Percentiles rank a stretch among this genome's conserved stretches.
Conservation (phyloP, 306 rosid genomes). For the Dryas alaskensis region DNA sequence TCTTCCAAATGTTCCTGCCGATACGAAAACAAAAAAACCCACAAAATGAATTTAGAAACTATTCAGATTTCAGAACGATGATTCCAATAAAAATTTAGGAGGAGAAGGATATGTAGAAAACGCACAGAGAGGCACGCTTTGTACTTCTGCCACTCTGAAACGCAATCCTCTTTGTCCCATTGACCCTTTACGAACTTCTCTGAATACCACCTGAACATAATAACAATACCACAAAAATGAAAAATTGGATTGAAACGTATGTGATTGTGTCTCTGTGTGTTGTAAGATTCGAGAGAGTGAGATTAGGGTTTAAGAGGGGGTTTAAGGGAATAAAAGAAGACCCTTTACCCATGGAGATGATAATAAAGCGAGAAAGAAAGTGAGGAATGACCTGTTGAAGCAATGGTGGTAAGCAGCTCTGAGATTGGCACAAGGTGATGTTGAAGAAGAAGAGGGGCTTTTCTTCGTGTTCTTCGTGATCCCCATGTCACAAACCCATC, state of each 20-base stretch:
- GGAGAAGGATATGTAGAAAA: background rate
- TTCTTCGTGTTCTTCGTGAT: constrained; percentile 35
- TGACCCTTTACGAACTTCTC: constrained; percentile 73
- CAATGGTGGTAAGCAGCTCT: constrained; percentile 81
- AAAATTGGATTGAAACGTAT: background rate
- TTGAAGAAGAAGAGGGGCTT: constrained; percentile 37
- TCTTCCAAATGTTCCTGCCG: constrained; percentile 69
- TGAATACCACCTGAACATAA: constrained; percentile 58
- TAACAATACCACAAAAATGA: background rate
- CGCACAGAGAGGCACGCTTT: constrained; percentile 74
- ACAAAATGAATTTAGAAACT: background rate
- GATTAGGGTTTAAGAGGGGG: constrained; percentile 32
- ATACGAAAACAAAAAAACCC: background rate
- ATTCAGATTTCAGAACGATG: background rate
- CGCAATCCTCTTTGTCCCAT: constrained; percentile 70
- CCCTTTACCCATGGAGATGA: background rate
- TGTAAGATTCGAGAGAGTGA: background rate
- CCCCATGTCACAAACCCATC: constrained; percentile 20
- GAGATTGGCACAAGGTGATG: constrained; percentile 68
- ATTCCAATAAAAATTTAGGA: background rate
- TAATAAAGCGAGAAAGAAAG: background rate
- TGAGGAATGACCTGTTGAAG: constrained; percentile 60
- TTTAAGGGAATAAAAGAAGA: background rate
- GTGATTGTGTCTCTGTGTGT: background rate
- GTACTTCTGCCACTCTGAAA: constrained; percentile 77